Evolutionary conservation across 1,284 basidiomycete species (phyloP).

Genomic region (Pseudozyma sp.): DNA sequence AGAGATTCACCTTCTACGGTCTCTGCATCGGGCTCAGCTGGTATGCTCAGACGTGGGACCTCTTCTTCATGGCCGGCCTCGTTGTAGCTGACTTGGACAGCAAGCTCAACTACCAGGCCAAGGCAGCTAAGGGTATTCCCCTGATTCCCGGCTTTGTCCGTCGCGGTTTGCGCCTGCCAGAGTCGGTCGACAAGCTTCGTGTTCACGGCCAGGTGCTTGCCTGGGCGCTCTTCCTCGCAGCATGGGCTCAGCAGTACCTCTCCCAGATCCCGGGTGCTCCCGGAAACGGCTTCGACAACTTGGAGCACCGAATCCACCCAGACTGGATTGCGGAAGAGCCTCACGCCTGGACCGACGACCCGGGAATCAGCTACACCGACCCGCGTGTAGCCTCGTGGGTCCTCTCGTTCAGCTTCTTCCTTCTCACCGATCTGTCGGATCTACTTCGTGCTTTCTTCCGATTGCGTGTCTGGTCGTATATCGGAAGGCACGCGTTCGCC

Average conservation of each 20-base stretch:
- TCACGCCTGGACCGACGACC: slow-evolving; percentile 25
- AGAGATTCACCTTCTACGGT: slow-evolving; percentile 60
- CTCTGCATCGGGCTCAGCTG: slow-evolving; percentile 56
- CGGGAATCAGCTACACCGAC: slow-evolving; percentile 41
- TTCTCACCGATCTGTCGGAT: slow-evolving; percentile 55
- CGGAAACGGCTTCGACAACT: slow-evolving; percentile 37
- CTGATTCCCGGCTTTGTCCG: slow-evolving; percentile 34
- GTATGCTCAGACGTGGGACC: slow-evolving; percentile 61
- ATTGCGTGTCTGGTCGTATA: slow-evolving; percentile 53
- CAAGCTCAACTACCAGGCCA: slow-evolving; percentile 59
- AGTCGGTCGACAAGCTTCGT: slow-evolving; percentile 34
- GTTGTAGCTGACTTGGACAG: slow-evolving; percentile 60
- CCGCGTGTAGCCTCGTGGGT: slow-evolving; percentile 48
- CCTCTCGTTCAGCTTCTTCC: slow-evolving; percentile 57
- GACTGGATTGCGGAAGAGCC: slow-evolving; percentile 44
- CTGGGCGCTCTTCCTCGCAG: slow-evolving; percentile 57
- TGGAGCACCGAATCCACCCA: slow-evolving; percentile 52
- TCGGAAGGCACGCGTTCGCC: slow-evolving; percentile 57
- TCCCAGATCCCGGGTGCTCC: slow-evolving; percentile 32
- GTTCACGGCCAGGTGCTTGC: slow-evolving; percentile 54
- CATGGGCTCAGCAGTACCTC: slow-evolving; percentile 51
- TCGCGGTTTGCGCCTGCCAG: slow-evolving; percentile 29
- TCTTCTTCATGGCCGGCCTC: slow-evolving; percentile 64
- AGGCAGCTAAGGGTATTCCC: slow-evolving; percentile 47
- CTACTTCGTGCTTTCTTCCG: slow-evolving; percentile 57